Conservation (phyloP, 345 rosid genomes). For the Lepidium sativum region DNA sequence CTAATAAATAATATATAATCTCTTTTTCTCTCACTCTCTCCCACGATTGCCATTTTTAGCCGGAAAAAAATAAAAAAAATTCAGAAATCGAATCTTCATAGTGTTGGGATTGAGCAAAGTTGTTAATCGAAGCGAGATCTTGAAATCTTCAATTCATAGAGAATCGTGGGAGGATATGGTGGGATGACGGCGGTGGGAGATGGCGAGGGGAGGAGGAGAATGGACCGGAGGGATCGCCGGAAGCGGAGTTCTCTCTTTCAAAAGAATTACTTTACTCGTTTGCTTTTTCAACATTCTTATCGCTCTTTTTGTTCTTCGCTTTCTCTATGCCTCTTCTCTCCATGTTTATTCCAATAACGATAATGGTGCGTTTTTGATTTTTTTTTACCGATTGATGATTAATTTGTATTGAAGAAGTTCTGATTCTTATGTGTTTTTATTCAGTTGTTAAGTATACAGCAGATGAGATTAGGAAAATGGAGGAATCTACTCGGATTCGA, state of each 20-base stretch:
- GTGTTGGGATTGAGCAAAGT: conserved; percentile 10
- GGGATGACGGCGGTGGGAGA: conserved; percentile 45
- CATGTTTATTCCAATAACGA: conserved; percentile 50
- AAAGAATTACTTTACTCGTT: conserved; percentile 66
- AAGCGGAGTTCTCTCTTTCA: conserved; percentile 55
- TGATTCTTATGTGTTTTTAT: neutral
- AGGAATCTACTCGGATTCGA: conserved; percentile 82
- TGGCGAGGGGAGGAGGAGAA: conserved; percentile 63
- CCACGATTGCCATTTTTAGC: conserved; percentile 10
- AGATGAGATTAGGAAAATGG: conserved; percentile 84
- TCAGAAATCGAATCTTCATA: conserved; percentile 10
- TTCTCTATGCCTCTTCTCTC: conserved; percentile 76
- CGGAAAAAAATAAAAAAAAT: neutral
- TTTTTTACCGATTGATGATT: neutral
- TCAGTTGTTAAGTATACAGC: conserved; percentile 64
- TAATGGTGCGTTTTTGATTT: conserved; percentile 17
- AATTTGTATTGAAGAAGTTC: neutral
- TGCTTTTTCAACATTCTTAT: conserved; percentile 85
- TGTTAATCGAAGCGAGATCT: conserved; percentile 14
- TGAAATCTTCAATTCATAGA: neutral
- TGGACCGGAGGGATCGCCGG: conserved; percentile 42
- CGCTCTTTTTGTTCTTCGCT: conserved; percentile 85
- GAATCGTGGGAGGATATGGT: conserved; percentile 29
- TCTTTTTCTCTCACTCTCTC: neutral
- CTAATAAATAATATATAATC: no score